phyloP scores from a whole-genome alignment of 2,329 filamentous ascomycete species.

The Sclerotinia spermophila region DNA sequence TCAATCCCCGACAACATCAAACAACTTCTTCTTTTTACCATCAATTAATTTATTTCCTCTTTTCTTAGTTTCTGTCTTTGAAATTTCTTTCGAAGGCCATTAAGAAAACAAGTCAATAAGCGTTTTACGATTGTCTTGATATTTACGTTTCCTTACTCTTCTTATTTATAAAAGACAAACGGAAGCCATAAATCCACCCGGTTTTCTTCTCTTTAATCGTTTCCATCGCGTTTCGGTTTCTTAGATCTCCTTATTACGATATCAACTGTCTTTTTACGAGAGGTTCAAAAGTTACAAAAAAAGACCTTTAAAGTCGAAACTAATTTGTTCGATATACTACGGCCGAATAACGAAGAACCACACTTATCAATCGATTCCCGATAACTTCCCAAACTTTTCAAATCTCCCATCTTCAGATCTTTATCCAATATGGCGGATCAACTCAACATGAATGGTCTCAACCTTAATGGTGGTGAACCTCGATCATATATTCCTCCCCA shows the following conservation, averaged over 20 bases:
- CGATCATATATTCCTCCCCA: conserved; percentile 85
- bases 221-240: conserved; percentile 35
- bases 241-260: conserved; percentile 30
- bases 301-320: background rate
- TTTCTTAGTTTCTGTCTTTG: conserved; percentile 27
- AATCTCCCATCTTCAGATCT: conserved; percentile 10
- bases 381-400: conserved; percentile 22
- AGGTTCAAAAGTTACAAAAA: conserved; percentile 21
- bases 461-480: conserved; percentile 52
- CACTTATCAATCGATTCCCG: conserved; percentile 2
- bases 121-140: conserved; percentile 15
- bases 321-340: conserved; percentile 21
- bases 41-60: conserved; percentile 26
- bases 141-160: conserved; percentile 13
- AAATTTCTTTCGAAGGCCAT: conserved; percentile 45
- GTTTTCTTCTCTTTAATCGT: conserved; percentile 31
- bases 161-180: conserved; percentile 12
- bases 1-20: background rate
- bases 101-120: background rate
- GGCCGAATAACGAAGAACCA: conserved; percentile 11
- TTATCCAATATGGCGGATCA: conserved; percentile 70
- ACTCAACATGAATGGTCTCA: conserved; percentile 76
- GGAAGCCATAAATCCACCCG: conserved; percentile 22
- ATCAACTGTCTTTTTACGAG: conserved; percentile 29
- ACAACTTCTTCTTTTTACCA: conserved; percentile 29